phyloP scores from a whole-genome alignment of 257 asterid genomes.

The Leptodermis oblonga region DNA sequence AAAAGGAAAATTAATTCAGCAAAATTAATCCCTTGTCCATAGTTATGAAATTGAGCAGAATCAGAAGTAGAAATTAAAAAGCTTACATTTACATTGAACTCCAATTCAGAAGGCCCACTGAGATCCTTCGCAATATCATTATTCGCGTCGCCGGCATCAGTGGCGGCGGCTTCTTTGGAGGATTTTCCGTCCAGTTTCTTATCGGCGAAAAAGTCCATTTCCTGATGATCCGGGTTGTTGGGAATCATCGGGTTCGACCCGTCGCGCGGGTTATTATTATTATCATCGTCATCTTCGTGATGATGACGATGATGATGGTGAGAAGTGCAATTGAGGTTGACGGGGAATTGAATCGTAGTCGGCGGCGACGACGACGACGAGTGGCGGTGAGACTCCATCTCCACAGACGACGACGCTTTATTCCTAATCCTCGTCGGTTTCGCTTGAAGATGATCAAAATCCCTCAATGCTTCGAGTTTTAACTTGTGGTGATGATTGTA shows the following conservation, averaged over 20 bases:
- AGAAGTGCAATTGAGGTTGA: conserved; percentile 37
- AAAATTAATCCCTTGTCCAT: neutral
- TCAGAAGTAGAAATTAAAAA: neutral
- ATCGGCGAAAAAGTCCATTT: conserved; percentile 73
- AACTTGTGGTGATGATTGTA: conserved; percentile 16
- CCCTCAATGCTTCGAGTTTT: neutral
- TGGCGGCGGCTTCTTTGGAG: conserved; percentile 9
- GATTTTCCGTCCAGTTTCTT: conserved; percentile 24
- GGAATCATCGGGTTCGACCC: neutral
- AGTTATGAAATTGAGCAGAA: neutral
- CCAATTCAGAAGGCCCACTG: conserved; percentile 27
- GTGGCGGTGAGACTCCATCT: conserved; percentile 33
- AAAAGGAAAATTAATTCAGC: neutral
- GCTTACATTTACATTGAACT: conserved; percentile 67
- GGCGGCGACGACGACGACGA: conserved; percentile 45
- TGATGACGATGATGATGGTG: conserved; percentile 1
- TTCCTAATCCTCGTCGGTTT: neutral
- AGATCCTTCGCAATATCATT: conserved; percentile 10
- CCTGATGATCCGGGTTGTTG: conserved; percentile 28
- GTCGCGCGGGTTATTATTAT: no score
- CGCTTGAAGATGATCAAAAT: neutral
- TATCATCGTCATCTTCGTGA: neutral
- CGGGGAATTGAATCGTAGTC: conserved; percentile 69
- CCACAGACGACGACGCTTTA: conserved; percentile 3
- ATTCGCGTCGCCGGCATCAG: conserved; percentile 12